Conservation (phyloP, 352 stramenopile genomes). For the Globisporangium perplexum region DNA sequence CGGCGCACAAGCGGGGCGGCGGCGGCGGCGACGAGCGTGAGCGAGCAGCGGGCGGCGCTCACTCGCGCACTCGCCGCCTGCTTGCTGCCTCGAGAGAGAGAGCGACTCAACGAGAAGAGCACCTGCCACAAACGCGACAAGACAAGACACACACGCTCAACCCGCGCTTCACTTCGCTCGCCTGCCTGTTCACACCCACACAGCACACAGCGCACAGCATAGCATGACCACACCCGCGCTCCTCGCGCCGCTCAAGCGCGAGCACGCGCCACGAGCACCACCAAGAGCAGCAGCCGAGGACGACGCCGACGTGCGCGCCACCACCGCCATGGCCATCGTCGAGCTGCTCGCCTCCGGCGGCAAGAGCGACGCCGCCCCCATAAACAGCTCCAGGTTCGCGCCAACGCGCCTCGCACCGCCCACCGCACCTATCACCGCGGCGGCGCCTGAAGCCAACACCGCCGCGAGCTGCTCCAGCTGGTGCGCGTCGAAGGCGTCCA, state of each 20-base stretch:
- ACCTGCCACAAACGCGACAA: background rate
- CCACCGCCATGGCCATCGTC: slow-evolving; percentile 12
- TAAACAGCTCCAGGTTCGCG: background rate
- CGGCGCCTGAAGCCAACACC: background rate
- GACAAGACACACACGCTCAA: background rate
- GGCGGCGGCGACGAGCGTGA: too few relatives aligned
- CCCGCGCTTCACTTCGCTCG: too few relatives aligned
- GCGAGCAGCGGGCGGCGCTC: background rate
- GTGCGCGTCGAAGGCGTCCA: background rate
- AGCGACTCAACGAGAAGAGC: background rate
- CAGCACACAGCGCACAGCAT: too few relatives aligned
- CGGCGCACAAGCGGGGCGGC: background rate
- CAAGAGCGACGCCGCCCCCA: background rate
- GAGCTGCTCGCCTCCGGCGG: slow-evolving; percentile 7
- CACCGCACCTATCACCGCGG: too few relatives aligned
- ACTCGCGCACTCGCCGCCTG: background rate
- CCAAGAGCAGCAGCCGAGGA: background rate
- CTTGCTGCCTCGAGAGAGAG: too few relatives aligned
- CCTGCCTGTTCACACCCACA: too few relatives aligned
- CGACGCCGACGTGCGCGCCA: slow-evolving; percentile 11
- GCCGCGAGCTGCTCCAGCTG: background rate
- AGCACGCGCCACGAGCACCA: background rate
- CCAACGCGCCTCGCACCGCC: background rate
- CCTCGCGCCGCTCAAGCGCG: background rate
- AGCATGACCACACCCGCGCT: background rate